These are phyloP conservation scores for Fraxinus sp. DNA, from an alignment of 305 asterid species.

Conservation along the genomic window DNA sequence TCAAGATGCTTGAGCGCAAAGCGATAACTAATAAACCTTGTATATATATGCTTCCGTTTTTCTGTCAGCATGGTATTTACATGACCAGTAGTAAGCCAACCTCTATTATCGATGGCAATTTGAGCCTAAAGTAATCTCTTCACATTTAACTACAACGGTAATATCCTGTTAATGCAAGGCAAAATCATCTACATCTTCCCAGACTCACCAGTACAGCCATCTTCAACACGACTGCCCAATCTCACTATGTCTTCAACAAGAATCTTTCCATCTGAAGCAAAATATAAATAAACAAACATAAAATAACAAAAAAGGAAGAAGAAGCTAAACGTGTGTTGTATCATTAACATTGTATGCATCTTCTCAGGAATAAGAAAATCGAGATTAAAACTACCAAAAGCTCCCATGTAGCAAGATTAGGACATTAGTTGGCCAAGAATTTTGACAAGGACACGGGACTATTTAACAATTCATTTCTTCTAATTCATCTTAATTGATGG, in stretches of 20 bases:
- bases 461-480: not conserved
- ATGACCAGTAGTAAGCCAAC: not conserved
- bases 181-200: slow-evolving; percentile 27
- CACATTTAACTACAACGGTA: not conserved
- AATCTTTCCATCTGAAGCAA: slow-evolving; percentile 70
- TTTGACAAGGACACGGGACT: not conserved
- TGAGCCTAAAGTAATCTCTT: not conserved
- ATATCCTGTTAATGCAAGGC: not conserved
- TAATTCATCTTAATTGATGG: not conserved
- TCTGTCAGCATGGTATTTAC: not conserved
- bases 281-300: not conserved
- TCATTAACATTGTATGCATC: not conserved
- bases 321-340: not conserved
- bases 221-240: slow-evolving; percentile 65
- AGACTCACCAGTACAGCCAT: slow-evolving; percentile 36
- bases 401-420: not conserved
- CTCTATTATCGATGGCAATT: not conserved
- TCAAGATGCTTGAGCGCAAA: not conserved
- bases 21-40: not conserved
- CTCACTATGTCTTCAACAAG: slow-evolving; percentile 79
- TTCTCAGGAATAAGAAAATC: not conserved
- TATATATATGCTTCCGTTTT: not conserved
- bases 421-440: not conserved
- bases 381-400: not conserved
- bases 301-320: not conserved